Base-by-base conservation (phyloP, 2,329 filamentous ascomycete species). In the Rutstroemia sp. region DNA sequence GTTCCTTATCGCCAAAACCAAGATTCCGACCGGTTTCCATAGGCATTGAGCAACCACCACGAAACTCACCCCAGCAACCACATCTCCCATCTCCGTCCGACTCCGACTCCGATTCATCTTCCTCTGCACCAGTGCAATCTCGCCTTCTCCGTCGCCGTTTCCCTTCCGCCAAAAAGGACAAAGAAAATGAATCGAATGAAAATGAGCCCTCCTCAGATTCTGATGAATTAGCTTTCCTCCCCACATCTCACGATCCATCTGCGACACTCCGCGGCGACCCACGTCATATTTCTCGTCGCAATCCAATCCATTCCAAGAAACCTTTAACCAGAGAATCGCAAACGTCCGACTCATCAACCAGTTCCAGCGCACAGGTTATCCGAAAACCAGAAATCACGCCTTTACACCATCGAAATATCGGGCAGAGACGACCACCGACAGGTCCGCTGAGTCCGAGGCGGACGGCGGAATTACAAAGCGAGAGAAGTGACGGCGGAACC, bases 401-500 rank as follows among this genome's bases (percentile, higher is more conserved):
- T 39, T 27, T 19, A 14, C 39, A 4, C 49, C 23, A 44, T 27
- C 47, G 27, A 14, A 36, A 27, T 17, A 19, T 25, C 17, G 9
- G 25, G 16, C 19, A 47, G 14, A 60, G 58, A 48, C 57, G 60
- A 44, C 56, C 56, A 42, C 56, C 60, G 10, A 51, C 60, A 6
- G 77, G 76, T 0, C 78, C 79, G 3, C 68, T 82, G n/a, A 82
- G 77, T 44, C 83, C 84, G 1, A 78, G 79, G 21, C 78, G 83
- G 23, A 78, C 78, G 14, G 75, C 78, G 6, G 84, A 87, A 52
- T 65, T 85, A 49, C 75, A 78, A 2, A 77, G 77, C 12, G 83
- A 87, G 60, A 82, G 81, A 12, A 89, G 86, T 65, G 86, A 90
- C 60, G 86, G 86, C 14, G 86, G 53, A 9, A 55, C 84, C 14